phyloP scores from a whole-genome alignment of 2,329 filamentous ascomycete species.

The Aspergillus sp. region DNA sequence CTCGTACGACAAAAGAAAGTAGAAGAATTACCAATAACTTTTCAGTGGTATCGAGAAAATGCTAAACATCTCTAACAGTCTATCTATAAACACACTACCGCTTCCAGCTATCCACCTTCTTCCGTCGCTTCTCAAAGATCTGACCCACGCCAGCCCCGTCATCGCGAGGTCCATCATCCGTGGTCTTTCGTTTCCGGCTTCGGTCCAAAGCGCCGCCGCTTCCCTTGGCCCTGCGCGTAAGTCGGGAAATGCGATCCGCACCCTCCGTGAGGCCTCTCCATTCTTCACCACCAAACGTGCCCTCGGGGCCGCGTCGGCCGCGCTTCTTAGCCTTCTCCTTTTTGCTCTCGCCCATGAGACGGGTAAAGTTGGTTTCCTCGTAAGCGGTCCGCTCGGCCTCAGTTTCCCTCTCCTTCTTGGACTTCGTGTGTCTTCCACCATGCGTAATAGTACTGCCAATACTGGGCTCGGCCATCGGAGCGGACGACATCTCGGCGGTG shows the following conservation, averaged over 20 bases:
- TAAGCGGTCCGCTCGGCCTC: constrained; percentile 81
- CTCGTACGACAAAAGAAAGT: background rate
- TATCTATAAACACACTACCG: constrained; percentile 17
- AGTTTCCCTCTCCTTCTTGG: constrained; percentile 69
- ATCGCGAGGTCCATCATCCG: constrained; percentile 70
- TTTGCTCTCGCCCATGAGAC: constrained; percentile 82
- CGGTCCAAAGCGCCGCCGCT: constrained; percentile 66
- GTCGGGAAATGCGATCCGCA: constrained; percentile 77
- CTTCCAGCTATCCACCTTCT: constrained; percentile 46
- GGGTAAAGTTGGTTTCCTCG: constrained; percentile 89
- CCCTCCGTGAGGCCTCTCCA: constrained; percentile 84
- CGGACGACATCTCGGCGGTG: constrained; percentile 75
- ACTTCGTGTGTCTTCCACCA: constrained; percentile 77
- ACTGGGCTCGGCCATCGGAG: constrained; percentile 80
- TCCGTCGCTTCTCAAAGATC: constrained; percentile 45
- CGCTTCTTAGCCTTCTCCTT: constrained; percentile 72
- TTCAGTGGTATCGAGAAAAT: constrained; percentile 7
- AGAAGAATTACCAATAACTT: background rate
- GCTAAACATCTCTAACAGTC: background rate
- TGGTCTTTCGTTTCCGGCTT: constrained; percentile 75
- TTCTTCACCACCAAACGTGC: constrained; percentile 85
- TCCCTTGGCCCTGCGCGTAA: constrained; percentile 70
- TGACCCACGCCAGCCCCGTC: constrained; percentile 69
- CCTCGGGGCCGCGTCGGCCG: constrained; percentile 37
- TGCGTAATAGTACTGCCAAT: constrained; percentile 86